Evolutionary conservation across 2,329 filamentous ascomycete species (phyloP).

Genomic region (Colletotrichum cuscutae): DNA sequence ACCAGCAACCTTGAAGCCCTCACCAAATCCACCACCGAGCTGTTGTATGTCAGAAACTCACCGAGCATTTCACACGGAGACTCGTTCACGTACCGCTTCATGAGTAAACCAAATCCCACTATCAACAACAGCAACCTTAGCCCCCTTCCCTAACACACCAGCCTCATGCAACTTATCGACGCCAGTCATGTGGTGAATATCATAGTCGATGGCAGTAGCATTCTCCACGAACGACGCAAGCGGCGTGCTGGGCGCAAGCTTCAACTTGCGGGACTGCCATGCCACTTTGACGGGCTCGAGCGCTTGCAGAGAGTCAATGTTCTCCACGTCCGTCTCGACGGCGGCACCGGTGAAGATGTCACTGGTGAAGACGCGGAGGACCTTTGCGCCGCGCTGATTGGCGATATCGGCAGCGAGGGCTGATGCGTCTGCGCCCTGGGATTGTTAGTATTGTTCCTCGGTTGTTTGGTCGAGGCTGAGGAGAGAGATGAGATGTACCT

Average conservation of each 20-base stretch:
- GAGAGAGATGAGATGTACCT: not conserved
- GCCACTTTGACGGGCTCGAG: constrained; percentile 23
- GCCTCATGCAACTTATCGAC: constrained; percentile 49
- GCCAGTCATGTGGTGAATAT: constrained; percentile 50
- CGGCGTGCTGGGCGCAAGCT: constrained; percentile 12
- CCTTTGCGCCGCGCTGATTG: constrained; percentile 15
- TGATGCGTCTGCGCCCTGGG: constrained; percentile 17
- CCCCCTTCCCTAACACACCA: constrained; percentile 40
- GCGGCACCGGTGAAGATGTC: constrained; percentile 42
- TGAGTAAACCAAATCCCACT: constrained; percentile 28
- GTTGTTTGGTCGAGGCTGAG: no score
- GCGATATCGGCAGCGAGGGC: constrained; percentile 4
- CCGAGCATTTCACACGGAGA: not conserved
- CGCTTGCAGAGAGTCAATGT: constrained; percentile 33
- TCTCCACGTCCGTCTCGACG: constrained; percentile 31
- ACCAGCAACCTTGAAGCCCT: constrained; percentile 29
- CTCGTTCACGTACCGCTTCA: constrained; percentile 14
- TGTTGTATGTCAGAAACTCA: not conserved
- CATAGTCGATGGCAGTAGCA: constrained; percentile 42
- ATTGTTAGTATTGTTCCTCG: no score
- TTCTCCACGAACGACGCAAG: constrained; percentile 12
- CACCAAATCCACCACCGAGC: constrained; percentile 27
- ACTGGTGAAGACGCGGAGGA: constrained; percentile 37
- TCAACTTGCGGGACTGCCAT: constrained; percentile 27
- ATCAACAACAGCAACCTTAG: constrained; percentile 28